Base-by-base conservation (phyloP, 2,329 filamentous ascomycete species). In the Neonectria faginata region DNA sequence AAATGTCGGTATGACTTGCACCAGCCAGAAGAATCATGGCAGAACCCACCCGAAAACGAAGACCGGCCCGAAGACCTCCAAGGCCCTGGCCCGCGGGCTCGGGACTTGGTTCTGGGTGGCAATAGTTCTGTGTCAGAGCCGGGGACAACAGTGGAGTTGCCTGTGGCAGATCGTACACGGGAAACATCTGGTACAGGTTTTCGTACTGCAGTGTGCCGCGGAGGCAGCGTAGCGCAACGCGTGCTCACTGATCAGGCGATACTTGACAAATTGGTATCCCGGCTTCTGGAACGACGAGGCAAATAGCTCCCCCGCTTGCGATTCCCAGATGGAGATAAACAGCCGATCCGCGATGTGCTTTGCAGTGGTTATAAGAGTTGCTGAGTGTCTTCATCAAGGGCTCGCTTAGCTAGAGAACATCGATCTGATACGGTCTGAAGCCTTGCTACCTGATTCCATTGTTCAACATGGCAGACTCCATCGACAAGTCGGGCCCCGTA, bases 181-280 rank as follows among this genome's bases (percentile, higher is more conserved):
- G n/a, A 22, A 18, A 16, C 36, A 45, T 25, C 22, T 50, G 8
- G 12, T 10, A 16, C 27, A 18, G 36, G 14, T 50, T 12, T 31
- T 50, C 9, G 18, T 11, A 31, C 14, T 18, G 16, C 31, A 16
- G 18, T 5, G 14, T 10, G 33, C 33, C 33, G 56, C 45, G 45
- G 56, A 45, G 56, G 45, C 10, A 29, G 22, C 14, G 12, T 22
- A 58, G 56, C 25, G 56, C 33, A 42, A 51, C 56, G 45, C 25
- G 2, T 20, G 20, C 11, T 31, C 16, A 5, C 22, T 1, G 45
- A 58, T 58, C 56, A 44, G 56, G 56, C 56, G 33, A 58, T 51
- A 44, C 29, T 41, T 58, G 56, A 58, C 56, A 58, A 47, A 58
- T 58, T 50, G 10, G 44, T 31, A 41, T 57, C 31, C n/a, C 14